Evolutionary conservation across 495 filamentous ascomycete genomes (phyloP), one percentile per base, ranked within the genome.

Genomic region (Acidiella bohemica): DNA sequence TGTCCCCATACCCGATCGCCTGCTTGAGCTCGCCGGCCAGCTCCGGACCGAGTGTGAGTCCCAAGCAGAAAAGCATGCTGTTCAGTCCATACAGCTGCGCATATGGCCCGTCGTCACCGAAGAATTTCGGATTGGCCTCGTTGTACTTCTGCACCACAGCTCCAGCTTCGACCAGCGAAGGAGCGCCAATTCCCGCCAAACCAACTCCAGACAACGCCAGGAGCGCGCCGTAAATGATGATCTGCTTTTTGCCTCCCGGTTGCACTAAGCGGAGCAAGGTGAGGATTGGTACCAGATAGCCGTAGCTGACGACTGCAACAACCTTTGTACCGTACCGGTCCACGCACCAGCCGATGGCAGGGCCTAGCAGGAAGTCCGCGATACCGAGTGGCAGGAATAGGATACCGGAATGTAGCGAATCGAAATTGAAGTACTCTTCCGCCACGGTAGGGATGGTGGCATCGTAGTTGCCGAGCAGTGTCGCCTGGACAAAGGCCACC

Each of bases 11-110:
- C 1, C 70, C 71, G 26, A 73, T 56, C 6, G 31, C 42, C 23
- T 71, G 65, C 36, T 61, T 72, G 41, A 75, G 43, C 5, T 34
- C 39, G 0, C 69, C 71, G 2, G 60, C 59, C 3, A 68, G 32
- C 16, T 73, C 23, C 12, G 71, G 71, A 0, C 71, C 71, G 3
- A 71, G 29, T 0, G 69, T 68, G 25, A 75, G 50, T 13, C 71
- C 71, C 1, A 50, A 41, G 42, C 62, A 65, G 51, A 72, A 73
- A 5, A 70, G 55, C 55, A 70, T 63, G 10, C 61, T 64, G 39
- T 71, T 70, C 34, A 72, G 50, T n/a, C 68, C 70, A 50, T 72
- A 75, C 0, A 76, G 54, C 46, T 74, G 68, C 18, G 68, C 72
- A 47, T 73, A 74, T 8, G 72, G 72, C 1, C 69, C 70, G 16